A percentile compares a stretch with the other conserved stretches of the same genome.
Conservation (phyloP, 2,329 filamentous ascomycete genomes). For the Cytospora schulzeri region DNA sequence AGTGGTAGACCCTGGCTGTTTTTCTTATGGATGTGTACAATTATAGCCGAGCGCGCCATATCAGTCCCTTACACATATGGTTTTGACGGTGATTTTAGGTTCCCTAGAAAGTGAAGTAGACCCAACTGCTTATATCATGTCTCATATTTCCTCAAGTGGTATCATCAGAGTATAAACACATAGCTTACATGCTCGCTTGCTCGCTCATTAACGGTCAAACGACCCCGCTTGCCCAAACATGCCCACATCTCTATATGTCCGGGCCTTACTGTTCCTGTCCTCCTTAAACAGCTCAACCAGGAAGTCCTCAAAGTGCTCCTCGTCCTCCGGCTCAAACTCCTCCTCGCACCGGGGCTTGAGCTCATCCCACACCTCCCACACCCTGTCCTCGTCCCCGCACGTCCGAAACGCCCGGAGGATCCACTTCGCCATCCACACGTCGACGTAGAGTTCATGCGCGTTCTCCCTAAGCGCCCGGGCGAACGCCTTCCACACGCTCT, state of each 20-base stretch:
- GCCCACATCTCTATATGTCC: conserved; percentile 29
- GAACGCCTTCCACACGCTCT: conserved; percentile 68
- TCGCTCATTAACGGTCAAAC: neutral
- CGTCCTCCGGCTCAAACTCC: conserved; percentile 37
- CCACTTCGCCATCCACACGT: conserved; percentile 63
- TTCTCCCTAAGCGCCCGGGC: conserved; percentile 54
- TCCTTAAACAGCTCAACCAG: conserved; percentile 50
- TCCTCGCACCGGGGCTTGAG: conserved; percentile 53
- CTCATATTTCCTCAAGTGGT: conserved; percentile 23
- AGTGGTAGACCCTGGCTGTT: no score
- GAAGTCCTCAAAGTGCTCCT: conserved; percentile 40
- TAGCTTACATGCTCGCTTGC: neutral
- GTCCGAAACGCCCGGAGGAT: conserved; percentile 65
- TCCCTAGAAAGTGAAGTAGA: no score
- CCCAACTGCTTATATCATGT: neutral
- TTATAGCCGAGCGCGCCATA: no score
- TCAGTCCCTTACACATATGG: no score
- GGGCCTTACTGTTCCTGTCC: conserved; percentile 39
- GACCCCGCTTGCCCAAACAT: conserved; percentile 19
- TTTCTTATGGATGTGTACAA: no score
- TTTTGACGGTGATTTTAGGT: no score
- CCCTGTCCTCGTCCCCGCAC: conserved; percentile 54
- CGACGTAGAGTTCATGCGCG: conserved; percentile 52
- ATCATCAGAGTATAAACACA: conserved; percentile 24
- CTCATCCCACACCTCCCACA: conserved; percentile 57